Evolutionary conservation across 2,329 filamentous ascomycete genomes (phyloP).

Genomic region (Trichoderma endophyticum): DNA sequence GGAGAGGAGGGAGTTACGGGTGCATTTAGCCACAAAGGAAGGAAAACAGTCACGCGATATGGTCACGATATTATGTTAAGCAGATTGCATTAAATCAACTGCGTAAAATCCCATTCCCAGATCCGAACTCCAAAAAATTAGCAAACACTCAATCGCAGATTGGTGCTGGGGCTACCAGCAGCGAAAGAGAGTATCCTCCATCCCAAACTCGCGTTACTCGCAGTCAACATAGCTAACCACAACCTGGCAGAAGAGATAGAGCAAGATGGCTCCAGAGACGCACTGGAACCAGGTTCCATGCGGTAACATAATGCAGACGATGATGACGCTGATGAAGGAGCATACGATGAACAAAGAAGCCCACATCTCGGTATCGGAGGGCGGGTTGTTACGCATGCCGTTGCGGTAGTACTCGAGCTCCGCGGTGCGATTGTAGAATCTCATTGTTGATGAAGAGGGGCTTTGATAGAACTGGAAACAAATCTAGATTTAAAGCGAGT

Average conservation of each 20-base stretch:
- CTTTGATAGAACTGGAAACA: background rate
- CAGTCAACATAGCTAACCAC: background rate
- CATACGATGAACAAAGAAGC: background rate
- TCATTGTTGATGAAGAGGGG: background rate
- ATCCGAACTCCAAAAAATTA: background rate
- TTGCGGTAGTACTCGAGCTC: background rate
- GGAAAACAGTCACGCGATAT: background rate
- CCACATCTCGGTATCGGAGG: background rate
- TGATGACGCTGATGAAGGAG: background rate
- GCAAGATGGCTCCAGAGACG: background rate
- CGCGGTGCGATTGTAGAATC: background rate
- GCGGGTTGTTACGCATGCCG: background rate
- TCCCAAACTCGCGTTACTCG: background rate
- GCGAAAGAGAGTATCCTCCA: background rate
- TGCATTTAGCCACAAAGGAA: background rate
- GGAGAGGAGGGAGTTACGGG: background rate
- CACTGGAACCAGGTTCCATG: background rate
- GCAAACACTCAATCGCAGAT: background rate
- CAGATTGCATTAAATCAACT: background rate
- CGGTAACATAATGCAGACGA: background rate
- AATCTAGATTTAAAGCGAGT: background rate
- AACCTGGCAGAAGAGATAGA: background rate
- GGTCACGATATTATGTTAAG: background rate
- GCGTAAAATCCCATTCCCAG: background rate
- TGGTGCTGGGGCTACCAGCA: background rate